Evolutionary conservation across 2,329 filamentous ascomycete genomes (phyloP).

Genomic region (Aureobasidium lini): DNA sequence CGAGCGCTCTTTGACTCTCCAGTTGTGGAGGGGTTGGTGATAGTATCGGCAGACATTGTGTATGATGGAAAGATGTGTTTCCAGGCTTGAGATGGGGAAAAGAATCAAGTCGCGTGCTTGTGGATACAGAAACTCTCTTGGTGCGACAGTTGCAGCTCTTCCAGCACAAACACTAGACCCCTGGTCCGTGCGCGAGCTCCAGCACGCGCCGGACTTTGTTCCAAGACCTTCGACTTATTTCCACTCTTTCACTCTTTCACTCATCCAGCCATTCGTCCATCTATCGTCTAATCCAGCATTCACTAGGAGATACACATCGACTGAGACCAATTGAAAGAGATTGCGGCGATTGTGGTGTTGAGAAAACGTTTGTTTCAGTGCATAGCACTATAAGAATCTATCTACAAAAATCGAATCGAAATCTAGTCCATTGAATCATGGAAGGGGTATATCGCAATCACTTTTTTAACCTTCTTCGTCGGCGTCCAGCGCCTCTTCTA

Average conservation of each 20-base stretch:
- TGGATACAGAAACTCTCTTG: background rate
- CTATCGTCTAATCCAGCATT: too few relatives aligned
- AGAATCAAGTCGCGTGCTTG: constrained; percentile 7
- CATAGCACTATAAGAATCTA: background rate
- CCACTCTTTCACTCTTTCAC: too few relatives aligned
- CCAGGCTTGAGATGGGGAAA: background rate
- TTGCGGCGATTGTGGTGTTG: background rate
- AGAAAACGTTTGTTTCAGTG: background rate
- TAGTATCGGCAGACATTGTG: constrained; percentile 56
- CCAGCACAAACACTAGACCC: background rate
- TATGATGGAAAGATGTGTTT: background rate
- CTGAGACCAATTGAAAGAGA: too few relatives aligned
- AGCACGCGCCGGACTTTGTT: background rate
- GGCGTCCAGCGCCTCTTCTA: constrained; percentile 12
- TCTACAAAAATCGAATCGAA: constrained; percentile 12
- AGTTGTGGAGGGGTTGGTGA: constrained; percentile 59
- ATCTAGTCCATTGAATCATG: constrained; percentile 12
- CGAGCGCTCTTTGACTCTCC: constrained; percentile 44
- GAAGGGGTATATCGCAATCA: constrained; percentile 10
- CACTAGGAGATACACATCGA: too few relatives aligned
- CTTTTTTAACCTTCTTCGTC: background rate
- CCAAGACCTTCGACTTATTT: background rate
- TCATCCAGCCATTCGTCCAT: too few relatives aligned
- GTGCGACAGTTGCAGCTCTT: background rate
- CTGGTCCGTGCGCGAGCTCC: background rate